Evolutionary conservation across 768 basidiomycete species (phyloP).

Genomic region (Tubosaeta sp.): DNA sequence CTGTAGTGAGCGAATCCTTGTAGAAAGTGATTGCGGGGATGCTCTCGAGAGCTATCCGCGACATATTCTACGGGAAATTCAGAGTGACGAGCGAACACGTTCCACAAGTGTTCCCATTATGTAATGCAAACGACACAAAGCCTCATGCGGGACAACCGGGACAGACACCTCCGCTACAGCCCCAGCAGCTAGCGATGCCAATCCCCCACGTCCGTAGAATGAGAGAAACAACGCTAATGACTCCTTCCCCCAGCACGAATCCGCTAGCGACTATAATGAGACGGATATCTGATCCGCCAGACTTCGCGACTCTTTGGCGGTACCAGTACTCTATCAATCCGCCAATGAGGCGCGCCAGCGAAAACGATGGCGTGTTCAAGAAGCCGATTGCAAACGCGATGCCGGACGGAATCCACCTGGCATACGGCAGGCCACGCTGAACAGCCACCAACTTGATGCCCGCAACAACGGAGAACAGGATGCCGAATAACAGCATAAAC

Average conservation of each 20-base stretch:
- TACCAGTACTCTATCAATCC: conserved; percentile 77
- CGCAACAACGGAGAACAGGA: conserved; percentile 65
- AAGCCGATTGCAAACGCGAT: conserved; percentile 96
- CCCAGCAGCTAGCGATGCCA: conserved; percentile 78
- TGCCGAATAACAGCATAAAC: conserved; percentile 80
- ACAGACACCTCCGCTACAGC: conserved; percentile 75
- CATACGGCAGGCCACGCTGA: conserved; percentile 45
- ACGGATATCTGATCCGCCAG: conserved; percentile 56
- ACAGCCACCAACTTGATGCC: conserved; percentile 60
- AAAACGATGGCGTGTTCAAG: conserved; percentile 93
- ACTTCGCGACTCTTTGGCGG: conserved; percentile 45
- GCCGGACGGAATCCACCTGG: conserved; percentile 87
- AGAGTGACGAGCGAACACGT: conserved; percentile 1
- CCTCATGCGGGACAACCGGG: conserved; percentile 54
- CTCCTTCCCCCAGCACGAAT: conserved; percentile 93
- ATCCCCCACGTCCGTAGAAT: conserved; percentile 70
- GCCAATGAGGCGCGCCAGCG: conserved; percentile 85
- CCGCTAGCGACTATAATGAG: conserved; percentile 90
- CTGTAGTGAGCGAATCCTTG: conserved; percentile 57
- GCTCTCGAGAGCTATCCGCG: conserved; percentile 64
- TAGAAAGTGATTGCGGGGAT: conserved; percentile 80
- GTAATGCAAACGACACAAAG: neutral
- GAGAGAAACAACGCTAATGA: conserved; percentile 78
- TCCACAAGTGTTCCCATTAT: conserved; percentile 3
- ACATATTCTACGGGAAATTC: conserved; percentile 38